These are phyloP conservation scores for Hondaea fermentalgiana DNA, from an alignment of 108 stramenopile species.

Conservation along the genomic window DNA sequence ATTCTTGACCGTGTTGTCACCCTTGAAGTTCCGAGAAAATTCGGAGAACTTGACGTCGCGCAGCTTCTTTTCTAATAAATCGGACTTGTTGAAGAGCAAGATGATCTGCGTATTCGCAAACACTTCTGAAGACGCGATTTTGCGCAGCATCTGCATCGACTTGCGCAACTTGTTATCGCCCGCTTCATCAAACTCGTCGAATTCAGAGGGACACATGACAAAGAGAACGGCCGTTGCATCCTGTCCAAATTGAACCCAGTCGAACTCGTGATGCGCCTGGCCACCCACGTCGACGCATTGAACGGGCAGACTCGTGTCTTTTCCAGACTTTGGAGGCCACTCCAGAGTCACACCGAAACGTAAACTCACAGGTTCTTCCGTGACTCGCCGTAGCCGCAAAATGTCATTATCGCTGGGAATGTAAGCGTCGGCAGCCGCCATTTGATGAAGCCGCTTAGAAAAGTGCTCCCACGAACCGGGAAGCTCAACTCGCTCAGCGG, in stretches of 20 bases:
- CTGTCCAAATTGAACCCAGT: not conserved
- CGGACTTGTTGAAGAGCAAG: not conserved
- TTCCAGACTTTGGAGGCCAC: not conserved
- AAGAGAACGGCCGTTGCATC: not conserved
- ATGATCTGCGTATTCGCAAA: not conserved
- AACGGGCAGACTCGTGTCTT: not conserved
- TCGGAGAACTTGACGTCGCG: not conserved
- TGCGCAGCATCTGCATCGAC: not conserved
- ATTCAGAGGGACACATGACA: not conserved
- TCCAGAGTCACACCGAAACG: not conserved
- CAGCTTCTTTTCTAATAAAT: not conserved
- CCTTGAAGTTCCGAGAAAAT: not conserved
- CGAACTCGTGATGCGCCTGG: conserved; percentile 1
- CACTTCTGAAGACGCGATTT: not conserved
- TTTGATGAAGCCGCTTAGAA: not conserved
- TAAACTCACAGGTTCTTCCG: not conserved
- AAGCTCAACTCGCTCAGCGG: not conserved
- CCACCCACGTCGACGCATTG: not conserved
- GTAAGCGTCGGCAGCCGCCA: not conserved
- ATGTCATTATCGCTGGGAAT: not conserved
- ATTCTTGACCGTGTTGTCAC: not conserved
- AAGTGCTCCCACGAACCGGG: not conserved
- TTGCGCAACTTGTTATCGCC: not conserved
- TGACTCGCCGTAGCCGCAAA: not conserved
- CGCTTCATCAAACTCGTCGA: not conserved